A percentile compares a stretch with the other conserved stretches of the same genome.
Conservation (phyloP, 140 eudicot genomes). For the Flaveria floridana region DNA sequence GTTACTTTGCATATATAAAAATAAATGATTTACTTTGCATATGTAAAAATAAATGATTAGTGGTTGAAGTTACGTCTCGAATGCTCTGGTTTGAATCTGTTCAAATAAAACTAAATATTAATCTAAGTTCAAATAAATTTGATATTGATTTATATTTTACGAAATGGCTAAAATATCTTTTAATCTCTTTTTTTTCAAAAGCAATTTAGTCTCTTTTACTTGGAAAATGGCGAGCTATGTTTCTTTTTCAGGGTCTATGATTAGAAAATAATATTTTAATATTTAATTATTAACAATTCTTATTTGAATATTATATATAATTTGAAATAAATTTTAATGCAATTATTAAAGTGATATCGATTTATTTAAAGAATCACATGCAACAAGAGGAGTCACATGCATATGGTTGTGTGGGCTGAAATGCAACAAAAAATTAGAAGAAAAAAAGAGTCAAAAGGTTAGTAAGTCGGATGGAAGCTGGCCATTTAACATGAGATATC, state of each 20-base stretch:
- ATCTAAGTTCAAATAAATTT: too few species aligned
- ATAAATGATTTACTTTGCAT: too few species aligned
- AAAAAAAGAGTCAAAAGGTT: conserved; percentile 21
- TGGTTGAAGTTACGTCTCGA: not conserved
- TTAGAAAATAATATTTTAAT: too few species aligned
- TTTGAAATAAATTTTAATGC: not conserved
- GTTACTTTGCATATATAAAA: too few species aligned
- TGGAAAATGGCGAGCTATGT: too few species aligned
- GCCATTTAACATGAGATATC: conserved; percentile 1
- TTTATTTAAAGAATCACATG: conserved; percentile 26
- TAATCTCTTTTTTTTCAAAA: too few species aligned
- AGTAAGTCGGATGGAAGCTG: conserved; percentile 20
- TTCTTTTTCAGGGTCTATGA: too few species aligned
- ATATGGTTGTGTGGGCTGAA: conserved; percentile 27
- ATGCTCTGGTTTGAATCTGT: not conserved
- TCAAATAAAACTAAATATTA: not conserved
- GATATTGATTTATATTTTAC: too few species aligned
- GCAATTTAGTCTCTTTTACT: too few species aligned
- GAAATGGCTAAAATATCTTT: not conserved
- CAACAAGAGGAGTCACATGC: conserved; percentile 31
- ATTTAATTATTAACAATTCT: too few species aligned
- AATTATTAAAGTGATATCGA: not conserved
- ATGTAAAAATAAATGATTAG: not conserved
- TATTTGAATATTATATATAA: too few species aligned
- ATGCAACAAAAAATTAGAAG: conserved; percentile 12